Evolutionary conservation across 805 yeast genomes (phyloP), one percentile per base, ranked within the genome.

Genomic region (Suhomyces sp.): DNA sequence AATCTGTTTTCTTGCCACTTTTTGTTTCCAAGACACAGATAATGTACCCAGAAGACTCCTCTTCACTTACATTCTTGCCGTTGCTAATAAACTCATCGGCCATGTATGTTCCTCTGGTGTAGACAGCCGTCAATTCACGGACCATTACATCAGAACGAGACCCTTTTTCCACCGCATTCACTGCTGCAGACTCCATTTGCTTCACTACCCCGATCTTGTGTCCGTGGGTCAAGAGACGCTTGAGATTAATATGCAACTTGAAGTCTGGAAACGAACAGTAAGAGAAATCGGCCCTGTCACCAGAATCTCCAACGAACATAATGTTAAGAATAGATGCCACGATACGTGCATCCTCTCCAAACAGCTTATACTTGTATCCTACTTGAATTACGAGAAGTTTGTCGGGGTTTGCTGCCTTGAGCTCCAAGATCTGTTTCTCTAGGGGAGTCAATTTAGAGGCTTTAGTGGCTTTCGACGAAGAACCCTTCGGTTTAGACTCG

Each of bases 351-450:
- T 93, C 97, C 50, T 84, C 78, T 0, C 96, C 97, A 64, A 82
- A 89, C 54, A 92, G 85, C 61, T 88, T 89, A 70, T 84, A 94
- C 66, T 90, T 91, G 71, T 93, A 94, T 0, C 99, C 99, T 2
- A 89, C 96, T 64, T 94, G 94, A 22, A 93, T 77, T 0, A 94
- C 84, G 7, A 94, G 71, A 1, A 94, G 58, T 48, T 88, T 88
- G 57, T 89, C 96, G 48, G 62, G 62, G 62, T 93, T 71, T 1
- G 67, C 60, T 5, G 67, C 57, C 61, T 91, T 91, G 48, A 94
- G 69, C 2, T 83, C 85, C 25, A 84, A 71, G 53, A 84, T 83
- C 66, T 92, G 97, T 54, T 78, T 80, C 58, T 91, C 97, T 35
- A 92, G 67, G 0, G 97, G 97, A 0, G 96, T 75, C 35, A 72